Base-by-base conservation (phyloP, 192 early-diverging fungal genomes). In the Gonapodya sp. region DNA sequence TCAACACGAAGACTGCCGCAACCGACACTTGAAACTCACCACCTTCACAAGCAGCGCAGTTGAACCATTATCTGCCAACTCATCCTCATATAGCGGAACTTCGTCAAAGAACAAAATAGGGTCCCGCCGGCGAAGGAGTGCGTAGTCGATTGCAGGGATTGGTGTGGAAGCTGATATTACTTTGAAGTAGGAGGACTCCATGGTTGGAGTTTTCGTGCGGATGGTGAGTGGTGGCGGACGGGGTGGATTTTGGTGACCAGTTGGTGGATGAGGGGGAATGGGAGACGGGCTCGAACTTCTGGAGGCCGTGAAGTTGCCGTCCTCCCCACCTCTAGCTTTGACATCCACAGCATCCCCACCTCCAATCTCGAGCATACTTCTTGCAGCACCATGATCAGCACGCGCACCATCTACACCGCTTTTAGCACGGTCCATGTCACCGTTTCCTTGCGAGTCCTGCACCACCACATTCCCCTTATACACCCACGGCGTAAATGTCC, bases 101-200 rank as follows among this genome's bases (percentile, higher is more conserved):
- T 99, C 95, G 84, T 97, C 96, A 83, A 95, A 99, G 83, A 95
- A 97, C 72, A 96, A 83, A 36, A 99, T 99, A 0, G 93, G 93
- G 74, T 99, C 97, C 18, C 86, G 91, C 32, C 83, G 74, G 80
- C 86, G 93, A 18, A 99, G 90, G 75, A 89, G 88, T 1, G 91
- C 90, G 32, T 96, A 87, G 85, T 98, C 92, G 80, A 99, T 95
- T 1, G 78, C 64, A 1, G 87, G 82, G 1, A 79, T 36, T 0
- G 84, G 82, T 1, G 87, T 85, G n/a, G n/a, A n/a, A n/a, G n/a
- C n/a, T n/a, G n/a, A n/a, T n/a, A n/a, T n/a, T n/a, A 0, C 74
- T 33, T 78, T 85, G 84, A 31, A 89, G 85, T 36, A 36, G 73
- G 1, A 30, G 75, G 16, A 79, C 34, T 35, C 36, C 46, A 0